These are phyloP conservation scores for Remersonia thermophila DNA, from an alignment of 2,329 filamentous ascomycete species.

Conservation along the genomic window DNA sequence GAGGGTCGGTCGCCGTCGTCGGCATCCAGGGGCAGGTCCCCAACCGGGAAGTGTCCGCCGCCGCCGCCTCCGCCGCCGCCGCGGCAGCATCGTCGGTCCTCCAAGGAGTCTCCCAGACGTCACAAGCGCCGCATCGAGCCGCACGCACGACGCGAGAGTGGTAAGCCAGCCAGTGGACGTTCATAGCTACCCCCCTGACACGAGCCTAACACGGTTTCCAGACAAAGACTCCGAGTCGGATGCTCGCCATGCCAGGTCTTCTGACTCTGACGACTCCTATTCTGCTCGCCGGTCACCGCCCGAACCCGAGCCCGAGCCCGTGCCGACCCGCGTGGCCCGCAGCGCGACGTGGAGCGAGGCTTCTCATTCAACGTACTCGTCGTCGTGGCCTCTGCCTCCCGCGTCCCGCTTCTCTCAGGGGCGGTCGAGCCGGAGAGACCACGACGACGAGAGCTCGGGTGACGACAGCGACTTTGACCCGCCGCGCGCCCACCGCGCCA, in stretches of 20 bases:
- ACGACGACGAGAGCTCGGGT: not conserved
- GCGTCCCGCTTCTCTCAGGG: conserved; percentile 2
- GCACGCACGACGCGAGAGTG: conserved; percentile 2
- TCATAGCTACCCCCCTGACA: not conserved
- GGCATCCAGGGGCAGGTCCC: conserved; percentile 11
- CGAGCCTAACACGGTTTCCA: not conserved
- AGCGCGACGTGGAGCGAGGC: conserved; percentile 8
- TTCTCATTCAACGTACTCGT: conserved; percentile 11
- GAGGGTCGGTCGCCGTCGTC: conserved; percentile 5
- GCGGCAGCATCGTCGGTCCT: conserved; percentile 1
- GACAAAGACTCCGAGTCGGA: no score
- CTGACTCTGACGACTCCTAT: conserved; percentile 1
- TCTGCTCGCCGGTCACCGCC: not conserved
- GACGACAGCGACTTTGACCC: conserved; percentile 8
- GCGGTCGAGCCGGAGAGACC: not conserved
- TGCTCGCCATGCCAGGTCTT: no score
- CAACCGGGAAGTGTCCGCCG: conserved; percentile 7
- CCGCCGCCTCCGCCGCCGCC: conserved; percentile 4
- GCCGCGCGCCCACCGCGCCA: no score
- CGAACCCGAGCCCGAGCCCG: not conserved
- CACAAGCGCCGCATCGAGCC: conserved; percentile 1
- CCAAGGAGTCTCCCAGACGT: conserved; percentile 6
- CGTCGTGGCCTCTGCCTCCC: conserved; percentile 13
- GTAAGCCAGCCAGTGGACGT: not conserved
- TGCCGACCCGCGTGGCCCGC: not conserved